Base-by-base conservation (phyloP, 371 early-diverging fungal genomes). In the Rhizomucor miehei region DNA sequence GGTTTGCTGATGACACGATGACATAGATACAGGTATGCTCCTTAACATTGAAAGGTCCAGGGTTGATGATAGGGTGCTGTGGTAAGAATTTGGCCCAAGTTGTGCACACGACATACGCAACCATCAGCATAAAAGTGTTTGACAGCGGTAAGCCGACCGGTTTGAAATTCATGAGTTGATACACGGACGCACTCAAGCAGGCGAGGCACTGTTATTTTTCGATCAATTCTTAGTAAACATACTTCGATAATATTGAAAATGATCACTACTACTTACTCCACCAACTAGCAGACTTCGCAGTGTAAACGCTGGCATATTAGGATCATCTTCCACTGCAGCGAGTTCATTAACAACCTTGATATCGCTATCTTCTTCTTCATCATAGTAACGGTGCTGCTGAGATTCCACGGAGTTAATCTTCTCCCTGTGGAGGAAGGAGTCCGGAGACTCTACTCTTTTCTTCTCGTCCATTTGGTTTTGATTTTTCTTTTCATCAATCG, bases 11-110 rank as follows among this genome's bases (percentile, higher is more conserved):
- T 1, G 67, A 67, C 6, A 73, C 74, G 25, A 69, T 54, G 39
- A 74, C 62, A 47, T 71, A 74, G 23, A 73, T 69, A 36, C 69
- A 69, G 4, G 68, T 51, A 35, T 69, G 70, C 36, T 77, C 78
- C 39, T 77, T 77, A 14, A 67, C 56, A 39, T 74, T 77, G 52
- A 73, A 66, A 1, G 70, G 71, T 6, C 74, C 74, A 1, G 80
- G 77, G 38, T 79, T 81, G 12, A 79, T 53, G 57, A 66, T 68
- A 8, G 54, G 53, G 11, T 62, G 61, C 10, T 24, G 45, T 13
- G 73, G 73, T 3, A 76, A 34, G 25, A 53, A 51, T 20, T 44
- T 46, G 1, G 71, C 60, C 67, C 71, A 76, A 10, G 62, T 58
- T 9, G 54, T 62, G 29, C 71, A 65, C 13, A 73, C 55, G 1